These are phyloP conservation scores for Odontarrhena argentea DNA, from an alignment of 345 rosid species.

Conservation along the genomic window DNA sequence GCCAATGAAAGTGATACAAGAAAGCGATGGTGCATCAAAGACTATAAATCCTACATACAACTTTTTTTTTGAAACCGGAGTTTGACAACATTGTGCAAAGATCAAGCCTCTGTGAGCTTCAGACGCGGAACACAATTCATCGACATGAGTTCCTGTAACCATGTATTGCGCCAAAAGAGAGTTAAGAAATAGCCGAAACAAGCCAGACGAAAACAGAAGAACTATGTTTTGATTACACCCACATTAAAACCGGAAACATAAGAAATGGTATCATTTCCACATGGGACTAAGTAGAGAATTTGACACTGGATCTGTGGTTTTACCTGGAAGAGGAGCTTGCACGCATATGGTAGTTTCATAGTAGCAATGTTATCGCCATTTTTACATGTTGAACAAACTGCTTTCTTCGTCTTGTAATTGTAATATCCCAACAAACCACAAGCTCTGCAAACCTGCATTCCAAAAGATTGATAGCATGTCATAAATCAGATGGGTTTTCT, in stretches of 20 bases:
- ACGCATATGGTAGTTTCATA: conserved; percentile 86
- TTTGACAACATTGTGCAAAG: not conserved
- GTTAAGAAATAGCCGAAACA: conserved; percentile 12
- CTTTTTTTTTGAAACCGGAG: not conserved
- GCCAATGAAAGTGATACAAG: too few relatives aligned
- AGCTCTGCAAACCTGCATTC: conserved; percentile 71
- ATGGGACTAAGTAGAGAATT: not conserved
- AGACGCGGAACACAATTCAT: conserved; percentile 83
- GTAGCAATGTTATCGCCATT: conserved; percentile 78
- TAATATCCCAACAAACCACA: conserved; percentile 93
- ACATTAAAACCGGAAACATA: not conserved
- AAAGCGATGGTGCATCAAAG: not conserved
- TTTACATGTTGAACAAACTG: conserved; percentile 77
- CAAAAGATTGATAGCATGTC: not conserved
- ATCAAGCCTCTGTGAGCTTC: conserved; percentile 58
- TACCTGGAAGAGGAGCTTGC: conserved; percentile 96
- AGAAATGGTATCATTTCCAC: not conserved
- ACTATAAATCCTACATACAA: not conserved
- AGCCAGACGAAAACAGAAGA: not conserved
- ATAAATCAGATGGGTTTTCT: not conserved
- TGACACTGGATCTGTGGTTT: not conserved
- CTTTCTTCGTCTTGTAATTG: conserved; percentile 73
- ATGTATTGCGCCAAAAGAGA: not conserved
- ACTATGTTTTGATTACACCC: too few relatives aligned
- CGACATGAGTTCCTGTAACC: conserved; percentile 73